Conservation (phyloP, 805 yeast species). For the Blastobotrys muscicola region DNA sequence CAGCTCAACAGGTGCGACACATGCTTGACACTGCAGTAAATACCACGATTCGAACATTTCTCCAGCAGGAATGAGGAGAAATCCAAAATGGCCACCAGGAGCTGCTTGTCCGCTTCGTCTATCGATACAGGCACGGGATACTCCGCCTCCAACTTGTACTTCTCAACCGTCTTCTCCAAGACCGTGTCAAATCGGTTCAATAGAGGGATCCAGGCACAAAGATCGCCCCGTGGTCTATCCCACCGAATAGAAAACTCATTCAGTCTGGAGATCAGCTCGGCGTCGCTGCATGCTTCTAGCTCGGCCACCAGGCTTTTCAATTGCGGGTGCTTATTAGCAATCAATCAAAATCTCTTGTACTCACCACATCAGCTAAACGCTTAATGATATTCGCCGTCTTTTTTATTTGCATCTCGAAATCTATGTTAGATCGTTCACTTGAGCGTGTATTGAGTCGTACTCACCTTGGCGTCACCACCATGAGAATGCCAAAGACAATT, state of each 20-base stretch:
- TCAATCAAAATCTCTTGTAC: constrained; percentile 2
- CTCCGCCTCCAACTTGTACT: constrained; percentile 42
- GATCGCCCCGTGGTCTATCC: constrained; percentile 58
- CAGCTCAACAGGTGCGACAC: constrained; percentile 50
- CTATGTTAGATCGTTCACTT: too few relatives aligned
- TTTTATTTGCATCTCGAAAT: constrained; percentile 14
- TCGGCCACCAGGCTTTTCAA: constrained; percentile 12
- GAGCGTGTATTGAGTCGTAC: too few relatives aligned
- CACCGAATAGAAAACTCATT: constrained; percentile 34
- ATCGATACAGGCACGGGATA: constrained; percentile 40
- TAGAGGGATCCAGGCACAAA: constrained; percentile 68
- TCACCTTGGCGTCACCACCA: too few relatives aligned
- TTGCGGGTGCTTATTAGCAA: not conserved
- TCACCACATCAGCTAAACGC: constrained; percentile 18
- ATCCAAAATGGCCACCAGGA: constrained; percentile 43
- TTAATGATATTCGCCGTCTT: constrained; percentile 16
- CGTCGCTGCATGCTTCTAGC: constrained; percentile 24
- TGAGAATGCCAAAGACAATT: too few relatives aligned
- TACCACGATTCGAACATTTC: constrained; percentile 55
- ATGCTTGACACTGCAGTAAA: constrained; percentile 58
- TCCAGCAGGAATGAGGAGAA: constrained; percentile 58
- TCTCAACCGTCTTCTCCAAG: constrained; percentile 42
- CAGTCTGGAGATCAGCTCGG: constrained; percentile 35
- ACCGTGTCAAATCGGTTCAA: constrained; percentile 67
- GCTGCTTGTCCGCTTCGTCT: constrained; percentile 35